Conservation (phyloP, 805 yeast genomes). For the Metschnikowia corniflorae region DNA sequence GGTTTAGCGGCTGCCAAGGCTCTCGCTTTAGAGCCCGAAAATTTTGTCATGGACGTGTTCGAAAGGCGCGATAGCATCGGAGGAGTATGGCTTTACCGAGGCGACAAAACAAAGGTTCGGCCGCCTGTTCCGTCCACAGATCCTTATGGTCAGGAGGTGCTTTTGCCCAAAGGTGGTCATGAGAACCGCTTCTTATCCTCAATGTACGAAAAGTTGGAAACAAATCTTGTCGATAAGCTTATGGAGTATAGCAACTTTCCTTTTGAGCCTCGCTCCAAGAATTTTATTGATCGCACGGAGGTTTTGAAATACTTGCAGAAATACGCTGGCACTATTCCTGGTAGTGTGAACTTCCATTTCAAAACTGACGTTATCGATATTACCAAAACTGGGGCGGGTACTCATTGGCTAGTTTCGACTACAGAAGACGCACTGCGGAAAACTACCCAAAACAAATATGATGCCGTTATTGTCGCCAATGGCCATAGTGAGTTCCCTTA, state of each 20-base stretch:
- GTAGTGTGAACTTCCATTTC: conserved; percentile 36
- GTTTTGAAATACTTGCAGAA: conserved; percentile 57
- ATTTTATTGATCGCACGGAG: conserved; percentile 58
- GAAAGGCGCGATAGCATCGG: conserved; percentile 63
- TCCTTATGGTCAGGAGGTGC: conserved; percentile 17
- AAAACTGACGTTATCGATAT: conserved; percentile 29
- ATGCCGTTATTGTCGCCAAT: conserved; percentile 38
- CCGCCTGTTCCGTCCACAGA: conserved; percentile 23
- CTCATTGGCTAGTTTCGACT: conserved; percentile 11
- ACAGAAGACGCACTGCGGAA: conserved; percentile 7
- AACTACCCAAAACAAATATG: conserved; percentile 24
- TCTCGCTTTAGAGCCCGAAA: conserved; percentile 47
- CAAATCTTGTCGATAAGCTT: conserved; percentile 27
- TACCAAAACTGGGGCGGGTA: conserved; percentile 6
- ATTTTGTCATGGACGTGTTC: conserved; percentile 49
- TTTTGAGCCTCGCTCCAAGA: conserved; percentile 44
- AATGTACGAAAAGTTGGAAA: conserved; percentile 24
- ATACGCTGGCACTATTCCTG: conserved; percentile 44
- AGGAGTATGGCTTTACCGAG: conserved; percentile 71
- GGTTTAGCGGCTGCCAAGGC: conserved; percentile 69
- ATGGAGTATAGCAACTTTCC: conserved; percentile 63
- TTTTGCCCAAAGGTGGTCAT: conserved; percentile 7
- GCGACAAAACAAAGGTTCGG: conserved; percentile 17
- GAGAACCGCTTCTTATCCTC: conserved; percentile 18
- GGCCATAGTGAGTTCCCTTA: conserved; percentile 38